Evolutionary conservation across 2,329 filamentous ascomycete genomes (phyloP).

Genomic region (Pestalotiopsis sp.): DNA sequence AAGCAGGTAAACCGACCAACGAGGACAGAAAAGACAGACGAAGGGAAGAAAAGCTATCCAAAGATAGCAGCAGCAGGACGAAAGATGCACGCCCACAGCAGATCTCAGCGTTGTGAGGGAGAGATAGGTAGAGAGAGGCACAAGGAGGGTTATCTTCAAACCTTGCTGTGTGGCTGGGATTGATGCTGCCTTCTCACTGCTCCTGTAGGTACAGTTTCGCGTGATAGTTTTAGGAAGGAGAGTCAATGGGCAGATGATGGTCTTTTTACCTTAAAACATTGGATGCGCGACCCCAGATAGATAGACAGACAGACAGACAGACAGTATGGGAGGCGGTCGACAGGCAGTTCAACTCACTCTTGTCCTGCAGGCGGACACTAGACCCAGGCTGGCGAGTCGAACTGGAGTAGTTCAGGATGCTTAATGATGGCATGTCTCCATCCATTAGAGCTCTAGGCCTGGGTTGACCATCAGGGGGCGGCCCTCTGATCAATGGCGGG

Average conservation of each 20-base stretch:
- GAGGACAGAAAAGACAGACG: background rate
- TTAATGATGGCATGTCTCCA: background rate
- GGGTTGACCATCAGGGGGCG: too few relatives aligned
- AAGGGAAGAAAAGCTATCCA: background rate
- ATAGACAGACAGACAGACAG: too few relatives aligned
- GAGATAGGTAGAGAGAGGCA: background rate
- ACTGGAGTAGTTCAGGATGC: background rate
- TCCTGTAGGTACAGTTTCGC: background rate
- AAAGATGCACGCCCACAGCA: background rate
- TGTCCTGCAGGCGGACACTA: background rate
- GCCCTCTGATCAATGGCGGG: too few relatives aligned
- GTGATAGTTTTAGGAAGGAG: constrained; percentile 9
- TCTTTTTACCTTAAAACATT: background rate
- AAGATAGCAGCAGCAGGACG: background rate
- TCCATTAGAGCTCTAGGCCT: too few relatives aligned
- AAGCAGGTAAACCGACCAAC: background rate
- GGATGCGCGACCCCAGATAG: too few relatives aligned
- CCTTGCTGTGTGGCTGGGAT: background rate
- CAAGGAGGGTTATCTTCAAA: background rate
- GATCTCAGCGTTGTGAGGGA: background rate
- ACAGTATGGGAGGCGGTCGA: too few relatives aligned
- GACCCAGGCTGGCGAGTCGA: background rate
- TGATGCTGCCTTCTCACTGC: background rate
- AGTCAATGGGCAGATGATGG: background rate
- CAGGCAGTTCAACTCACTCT: background rate